These are phyloP conservation scores for Penicillium riverlandense DNA, from an alignment of 495 filamentous ascomycete species.

Conservation along the genomic window DNA sequence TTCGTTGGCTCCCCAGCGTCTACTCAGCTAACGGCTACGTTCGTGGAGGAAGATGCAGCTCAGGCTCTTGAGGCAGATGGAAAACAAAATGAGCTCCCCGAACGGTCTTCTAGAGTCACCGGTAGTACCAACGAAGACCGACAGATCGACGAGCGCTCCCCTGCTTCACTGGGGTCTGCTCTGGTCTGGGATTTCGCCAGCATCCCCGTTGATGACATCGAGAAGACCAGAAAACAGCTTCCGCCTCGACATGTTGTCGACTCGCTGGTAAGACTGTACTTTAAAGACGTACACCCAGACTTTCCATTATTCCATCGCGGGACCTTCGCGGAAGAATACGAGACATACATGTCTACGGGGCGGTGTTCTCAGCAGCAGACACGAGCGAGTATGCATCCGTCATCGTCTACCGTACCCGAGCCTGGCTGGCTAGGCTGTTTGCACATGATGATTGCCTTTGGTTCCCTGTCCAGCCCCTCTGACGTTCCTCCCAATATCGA, in stretches of 20 bases:
- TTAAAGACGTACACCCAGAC: conserved; percentile 35
- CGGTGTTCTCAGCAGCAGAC: background rate
- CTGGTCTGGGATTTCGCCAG: background rate
- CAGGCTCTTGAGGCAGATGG: conserved; percentile 4
- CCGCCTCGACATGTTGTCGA: conserved; percentile 22
- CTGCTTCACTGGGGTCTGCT: no score
- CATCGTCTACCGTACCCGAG: conserved; percentile 5
- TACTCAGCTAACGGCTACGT: background rate
- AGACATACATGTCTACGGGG: conserved; percentile 19
- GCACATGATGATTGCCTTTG: conserved; percentile 37
- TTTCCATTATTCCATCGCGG: conserved; percentile 38
- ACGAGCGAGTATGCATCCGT: background rate
- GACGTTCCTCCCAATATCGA: conserved; percentile 12
- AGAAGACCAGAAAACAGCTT: conserved; percentile 1
- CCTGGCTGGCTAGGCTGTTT: conserved; percentile 39
- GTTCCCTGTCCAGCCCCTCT: conserved; percentile 18
- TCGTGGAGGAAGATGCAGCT: conserved; percentile 2
- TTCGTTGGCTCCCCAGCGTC: background rate
- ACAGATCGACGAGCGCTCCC: no score
- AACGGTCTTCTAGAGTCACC: no score
- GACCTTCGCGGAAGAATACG: conserved; percentile 34
- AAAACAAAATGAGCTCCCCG: background rate
- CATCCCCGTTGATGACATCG: conserved; percentile 1
- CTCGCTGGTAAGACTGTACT: conserved; percentile 31
- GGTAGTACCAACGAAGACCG: no score